A percentile compares a stretch with the other conserved stretches of the same genome.
Evolutionary conservation across 2,329 filamentous ascomycete species (phyloP).

Genomic region (Aureobasidium sp.): DNA sequence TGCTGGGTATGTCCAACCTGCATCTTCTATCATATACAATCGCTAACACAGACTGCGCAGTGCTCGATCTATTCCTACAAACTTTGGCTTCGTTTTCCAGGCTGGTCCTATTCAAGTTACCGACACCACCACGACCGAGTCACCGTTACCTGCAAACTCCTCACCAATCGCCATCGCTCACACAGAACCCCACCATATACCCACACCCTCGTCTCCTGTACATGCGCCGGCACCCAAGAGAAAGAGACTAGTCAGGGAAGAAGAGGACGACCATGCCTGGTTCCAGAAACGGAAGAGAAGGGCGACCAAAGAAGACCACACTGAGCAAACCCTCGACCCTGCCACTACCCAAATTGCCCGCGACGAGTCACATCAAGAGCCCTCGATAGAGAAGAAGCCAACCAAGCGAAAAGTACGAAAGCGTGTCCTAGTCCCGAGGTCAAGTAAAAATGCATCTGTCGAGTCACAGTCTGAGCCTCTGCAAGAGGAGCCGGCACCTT

Average conservation of each 20-base stretch:
- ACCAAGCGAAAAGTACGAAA: background rate
- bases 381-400: background rate
- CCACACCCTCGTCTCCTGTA: background rate
- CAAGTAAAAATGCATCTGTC: background rate
- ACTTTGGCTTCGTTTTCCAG: constrained; percentile 7
- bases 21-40: no score
- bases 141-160: background rate
- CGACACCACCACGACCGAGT: background rate
- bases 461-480: no score
- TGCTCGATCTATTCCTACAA: constrained; percentile 5
- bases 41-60: background rate
- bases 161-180: background rate
- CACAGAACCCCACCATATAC: background rate
- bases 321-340: background rate
- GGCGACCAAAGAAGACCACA: background rate
- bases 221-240: background rate
- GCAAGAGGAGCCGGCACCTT: no score
- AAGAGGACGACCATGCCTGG: background rate
- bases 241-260: background rate
- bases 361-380: background rate
- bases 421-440: background rate
- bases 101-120: constrained; percentile 1
- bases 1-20: constrained; percentile 5
- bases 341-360: background rate
- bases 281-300: background rate